Evolutionary conservation across 2,329 filamentous ascomycete genomes (phyloP), one percentile per base, ranked within the genome.

Genomic region (Reticulascus tulasneorum): DNA sequence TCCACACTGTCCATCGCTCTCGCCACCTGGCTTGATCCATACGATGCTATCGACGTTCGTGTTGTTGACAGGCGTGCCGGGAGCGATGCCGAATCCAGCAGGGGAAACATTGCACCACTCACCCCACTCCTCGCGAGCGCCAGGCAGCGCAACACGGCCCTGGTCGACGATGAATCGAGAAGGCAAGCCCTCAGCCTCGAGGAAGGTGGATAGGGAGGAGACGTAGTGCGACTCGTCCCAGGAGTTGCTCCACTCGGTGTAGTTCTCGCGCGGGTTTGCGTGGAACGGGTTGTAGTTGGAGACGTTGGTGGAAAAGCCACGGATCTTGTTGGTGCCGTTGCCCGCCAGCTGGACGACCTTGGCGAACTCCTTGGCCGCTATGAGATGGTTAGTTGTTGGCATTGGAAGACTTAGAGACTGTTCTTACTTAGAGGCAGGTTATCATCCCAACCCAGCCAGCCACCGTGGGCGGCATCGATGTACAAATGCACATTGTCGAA

Each of bases 1-100:
- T 1, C 64, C 63, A 41, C 63, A 67, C 33, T 54, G 35, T 5
- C 65, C 65, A 36, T 69, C 64, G 29, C 55, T 60, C 53, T 69
- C 66, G 9, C 65, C 65, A 9, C 61, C 63, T 0, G 64, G 64
- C 56, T 69, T 69, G 32, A 64, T 55, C 64, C 64, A 69, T 11
- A 67, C 64, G 28, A 69, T 56, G 37, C 57, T 58, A 43, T 68
- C 65, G 4, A 69, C 50, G 34, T 59, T 40, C 2, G 49, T 47
- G 46, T 62, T 64, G 38, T 60, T 59, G 11, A 55, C 53, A 2
- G 50, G 46, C 7, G 61, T 63, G 13, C 57, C 56, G 1, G 64
- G 63, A 10, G 41, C 39, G 8, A 50, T 51, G 9, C 65, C 65
- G 27, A 64, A 67, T 2, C 64, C 63, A 5, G 64, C 55, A 6